Evolutionary conservation across 768 basidiomycete species (phyloP), one percentile per base, ranked within the genome.

Genomic region (Antrodiella citrinella): DNA sequence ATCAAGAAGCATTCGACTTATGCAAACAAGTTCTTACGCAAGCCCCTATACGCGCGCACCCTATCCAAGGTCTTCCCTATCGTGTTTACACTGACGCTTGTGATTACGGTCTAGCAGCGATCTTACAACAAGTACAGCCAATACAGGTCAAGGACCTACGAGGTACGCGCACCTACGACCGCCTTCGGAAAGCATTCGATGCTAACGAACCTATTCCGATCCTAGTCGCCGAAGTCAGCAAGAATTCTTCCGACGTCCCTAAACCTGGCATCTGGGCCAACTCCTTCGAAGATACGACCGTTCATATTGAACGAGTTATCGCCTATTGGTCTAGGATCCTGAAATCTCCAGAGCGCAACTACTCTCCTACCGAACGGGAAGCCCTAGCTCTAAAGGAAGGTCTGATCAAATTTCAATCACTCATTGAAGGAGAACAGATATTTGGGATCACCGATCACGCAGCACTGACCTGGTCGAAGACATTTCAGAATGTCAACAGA

Each of bases 401-500:
- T 1, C 53, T 62, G 1, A 53, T 62, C 45, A 57, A 58, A 26
- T 62, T 63, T 41, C 61, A 62, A 43, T 43, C 57, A 3, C 58
- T 48, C 54, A 49, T 62, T 23, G 61, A 62, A 50, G 61, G 61
- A 10, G 56, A 57, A 49, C 7, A 51, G 2, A 38, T 62, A n/a
- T n/a, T 54, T 4, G 46, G 49, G 0, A 51, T 62, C 45, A 62
- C 60, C 0, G 47, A 58, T 38, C 60, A 56, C 21, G 52, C 52
- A 55, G 68, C 69, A 0, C 52, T 72, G 0, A 64, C 60, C 0
- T 73, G 71, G 71, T 63, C 60, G 24, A 58, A 54, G 25, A 69
- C 68, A 0, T 72, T 63, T 50, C 62, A 72, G 47, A 70, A 71
- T 55, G 57, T 65, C 1, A 72, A 72, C 47, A 48, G 66, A 18